A percentile compares a stretch with the other conserved stretches of the same genome.
Conservation (phyloP, 2,329 filamentous ascomycete genomes). For the Scortechinia acanthostroma region DNA sequence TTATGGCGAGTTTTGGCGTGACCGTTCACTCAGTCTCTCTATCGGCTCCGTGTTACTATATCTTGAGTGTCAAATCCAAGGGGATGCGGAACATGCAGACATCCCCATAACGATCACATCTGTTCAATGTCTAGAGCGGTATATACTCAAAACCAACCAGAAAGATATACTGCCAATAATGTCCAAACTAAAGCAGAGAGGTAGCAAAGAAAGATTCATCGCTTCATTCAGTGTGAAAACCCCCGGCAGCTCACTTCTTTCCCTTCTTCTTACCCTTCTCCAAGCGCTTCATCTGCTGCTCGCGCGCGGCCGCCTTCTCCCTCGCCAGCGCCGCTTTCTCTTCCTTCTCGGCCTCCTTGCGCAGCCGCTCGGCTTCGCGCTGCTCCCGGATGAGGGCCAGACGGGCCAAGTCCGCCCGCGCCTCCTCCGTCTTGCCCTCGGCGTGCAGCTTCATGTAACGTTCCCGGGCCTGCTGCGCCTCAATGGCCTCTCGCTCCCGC, state of each 20-base stretch:
- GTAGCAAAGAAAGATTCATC: too few relatives aligned
- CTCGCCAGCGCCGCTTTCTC: slow-evolving; percentile 43
- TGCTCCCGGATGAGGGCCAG: slow-evolving; percentile 77
- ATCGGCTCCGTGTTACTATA: too few relatives aligned
- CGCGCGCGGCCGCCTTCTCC: slow-evolving; percentile 25
- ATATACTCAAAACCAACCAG: too few relatives aligned
- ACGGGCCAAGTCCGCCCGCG: slow-evolving; percentile 79
- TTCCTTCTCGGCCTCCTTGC: slow-evolving; percentile 65
- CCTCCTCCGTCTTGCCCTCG: slow-evolving; percentile 93
- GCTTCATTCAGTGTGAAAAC: too few relatives aligned
- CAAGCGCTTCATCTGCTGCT: neutral
- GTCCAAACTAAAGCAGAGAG: too few relatives aligned
- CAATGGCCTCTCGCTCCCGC: slow-evolving; percentile 67
- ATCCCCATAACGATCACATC: too few relatives aligned
- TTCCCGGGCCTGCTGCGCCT: slow-evolving; percentile 83
- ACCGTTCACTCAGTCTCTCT: too few relatives aligned
- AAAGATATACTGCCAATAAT: too few relatives aligned
- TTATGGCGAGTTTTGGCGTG: too few relatives aligned
- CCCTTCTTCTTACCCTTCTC: slow-evolving; percentile 44
- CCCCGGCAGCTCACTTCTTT: neutral
- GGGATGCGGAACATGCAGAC: too few relatives aligned
- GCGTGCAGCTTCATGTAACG: slow-evolving; percentile 86
- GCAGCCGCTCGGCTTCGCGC: slow-evolving; percentile 73
- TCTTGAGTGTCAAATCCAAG: too few relatives aligned
- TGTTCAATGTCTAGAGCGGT: too few relatives aligned